phyloP scores from a whole-genome alignment of 225 moss, liverwort and hornwort genomes.

The Climacium dendroides region DNA sequence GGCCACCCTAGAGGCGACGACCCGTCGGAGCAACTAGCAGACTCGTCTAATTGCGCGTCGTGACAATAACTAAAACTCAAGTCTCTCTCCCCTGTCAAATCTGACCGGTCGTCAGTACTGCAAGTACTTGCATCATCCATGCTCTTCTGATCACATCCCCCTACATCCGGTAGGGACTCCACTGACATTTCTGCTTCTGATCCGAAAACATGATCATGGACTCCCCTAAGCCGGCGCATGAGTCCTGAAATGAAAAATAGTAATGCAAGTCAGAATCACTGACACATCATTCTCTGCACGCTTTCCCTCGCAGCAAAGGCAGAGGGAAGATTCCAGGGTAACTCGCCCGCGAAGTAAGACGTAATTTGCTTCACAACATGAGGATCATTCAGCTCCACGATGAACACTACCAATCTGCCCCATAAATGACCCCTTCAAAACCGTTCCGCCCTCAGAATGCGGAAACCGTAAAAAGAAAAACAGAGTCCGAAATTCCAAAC shows the following conservation, averaged over 20 bases:
- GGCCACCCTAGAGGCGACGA: slow-evolving; percentile 75
- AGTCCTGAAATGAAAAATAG: background rate
- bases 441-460: background rate
- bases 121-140: slow-evolving; percentile 65
- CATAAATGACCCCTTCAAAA: background rate
- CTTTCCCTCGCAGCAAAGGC: background rate
- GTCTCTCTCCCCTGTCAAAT: slow-evolving; percentile 64
- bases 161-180: slow-evolving; percentile 27
- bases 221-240: slow-evolving; percentile 17
- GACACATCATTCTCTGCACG: background rate
- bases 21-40: slow-evolving; percentile 58
- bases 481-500: background rate
- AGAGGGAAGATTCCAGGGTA: background rate
- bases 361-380: background rate
- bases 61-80: slow-evolving; percentile 59
- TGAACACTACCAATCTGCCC: background rate
- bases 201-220: background rate
- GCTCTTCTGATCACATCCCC: slow-evolving; percentile 47
- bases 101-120: slow-evolving; percentile 63
- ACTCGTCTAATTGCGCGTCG: slow-evolving; percentile 59
- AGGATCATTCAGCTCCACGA: background rate
- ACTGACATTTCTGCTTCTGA: background rate
- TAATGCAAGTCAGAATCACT: background rate
- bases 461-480: background rate
- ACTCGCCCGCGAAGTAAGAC: background rate